phyloP scores from a whole-genome alignment of 2,329 filamentous ascomycete species.

The Talaromyces sp. region DNA sequence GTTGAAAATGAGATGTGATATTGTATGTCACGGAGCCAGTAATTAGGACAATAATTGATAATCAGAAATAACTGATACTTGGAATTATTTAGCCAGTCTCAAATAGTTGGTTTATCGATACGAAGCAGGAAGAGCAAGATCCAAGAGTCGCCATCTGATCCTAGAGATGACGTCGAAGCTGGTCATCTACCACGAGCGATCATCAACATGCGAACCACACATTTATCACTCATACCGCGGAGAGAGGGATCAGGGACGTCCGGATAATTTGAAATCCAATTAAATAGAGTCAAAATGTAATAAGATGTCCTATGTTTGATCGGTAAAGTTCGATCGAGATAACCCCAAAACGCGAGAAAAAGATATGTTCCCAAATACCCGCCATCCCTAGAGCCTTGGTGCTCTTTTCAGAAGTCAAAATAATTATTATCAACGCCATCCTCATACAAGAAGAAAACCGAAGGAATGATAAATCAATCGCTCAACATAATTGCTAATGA shows the following conservation, averaged over 20 bases:
- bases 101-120: neutral
- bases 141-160: neutral
- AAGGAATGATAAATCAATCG: neutral
- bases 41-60: neutral
- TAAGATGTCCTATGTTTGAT: neutral
- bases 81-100: neutral
- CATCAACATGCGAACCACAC: neutral
- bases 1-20: neutral
- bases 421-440: constrained; percentile 2
- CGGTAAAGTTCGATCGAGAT: neutral
- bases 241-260: neutral
- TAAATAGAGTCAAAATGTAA: neutral
- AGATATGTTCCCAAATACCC: constrained; percentile 6
- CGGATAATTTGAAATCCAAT: neutral
- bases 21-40: neutral
- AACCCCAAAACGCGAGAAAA: neutral
- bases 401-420: neutral
- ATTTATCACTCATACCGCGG: no score
- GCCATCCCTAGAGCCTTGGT: neutral
- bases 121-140: neutral
- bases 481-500: neutral
- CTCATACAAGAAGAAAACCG: neutral
- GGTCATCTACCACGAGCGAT: constrained; percentile 3
- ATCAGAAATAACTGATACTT: neutral
- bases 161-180: constrained; percentile 13